phyloP scores from a whole-genome alignment of 257 asterid genomes.

The Henckelia pumila region DNA sequence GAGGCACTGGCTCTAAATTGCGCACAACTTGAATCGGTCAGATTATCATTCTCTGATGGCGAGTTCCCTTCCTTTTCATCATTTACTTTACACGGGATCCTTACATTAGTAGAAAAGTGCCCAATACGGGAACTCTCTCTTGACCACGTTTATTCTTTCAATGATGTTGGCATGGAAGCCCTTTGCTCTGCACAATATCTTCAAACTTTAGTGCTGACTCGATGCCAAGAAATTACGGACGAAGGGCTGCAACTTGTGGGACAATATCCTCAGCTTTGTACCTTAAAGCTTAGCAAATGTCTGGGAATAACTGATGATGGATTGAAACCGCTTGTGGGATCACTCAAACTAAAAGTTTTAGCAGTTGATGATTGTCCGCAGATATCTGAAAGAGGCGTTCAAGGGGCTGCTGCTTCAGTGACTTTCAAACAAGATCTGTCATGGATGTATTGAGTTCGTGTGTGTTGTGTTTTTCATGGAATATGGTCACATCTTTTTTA shows the following conservation, averaged over 20 bases:
- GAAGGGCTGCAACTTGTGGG: constrained; percentile 64
- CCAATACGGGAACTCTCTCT: constrained; percentile 62
- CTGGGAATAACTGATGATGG: constrained; percentile 75
- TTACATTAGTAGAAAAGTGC: constrained; percentile 51
- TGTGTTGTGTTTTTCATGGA: not conserved
- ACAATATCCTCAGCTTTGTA: constrained; percentile 43
- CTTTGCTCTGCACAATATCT: constrained; percentile 61
- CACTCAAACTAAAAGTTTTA: constrained; percentile 45
- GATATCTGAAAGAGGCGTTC: constrained; percentile 66
- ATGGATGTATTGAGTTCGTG: constrained; percentile 58
- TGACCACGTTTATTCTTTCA: constrained; percentile 62
- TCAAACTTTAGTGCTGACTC: constrained; percentile 50
- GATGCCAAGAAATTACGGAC: constrained; percentile 85
- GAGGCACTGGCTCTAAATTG: constrained; percentile 62
- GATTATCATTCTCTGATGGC: constrained; percentile 58
- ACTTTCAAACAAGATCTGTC: constrained; percentile 68
- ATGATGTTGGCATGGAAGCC: constrained; percentile 72
- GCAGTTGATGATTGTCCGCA: constrained; percentile 81
- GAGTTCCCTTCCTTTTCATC: constrained; percentile 61
- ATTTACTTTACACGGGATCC: constrained; percentile 62
- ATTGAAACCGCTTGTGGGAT: constrained; percentile 52
- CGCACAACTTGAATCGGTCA: constrained; percentile 50
- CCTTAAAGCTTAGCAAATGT: constrained; percentile 61
- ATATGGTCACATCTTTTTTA: not conserved
- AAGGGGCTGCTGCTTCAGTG: constrained; percentile 59